A percentile compares a stretch with the other conserved stretches of the same genome.
Conservation (phyloP, 768 basidiomycete species). For the Collybiopsis confluens region DNA sequence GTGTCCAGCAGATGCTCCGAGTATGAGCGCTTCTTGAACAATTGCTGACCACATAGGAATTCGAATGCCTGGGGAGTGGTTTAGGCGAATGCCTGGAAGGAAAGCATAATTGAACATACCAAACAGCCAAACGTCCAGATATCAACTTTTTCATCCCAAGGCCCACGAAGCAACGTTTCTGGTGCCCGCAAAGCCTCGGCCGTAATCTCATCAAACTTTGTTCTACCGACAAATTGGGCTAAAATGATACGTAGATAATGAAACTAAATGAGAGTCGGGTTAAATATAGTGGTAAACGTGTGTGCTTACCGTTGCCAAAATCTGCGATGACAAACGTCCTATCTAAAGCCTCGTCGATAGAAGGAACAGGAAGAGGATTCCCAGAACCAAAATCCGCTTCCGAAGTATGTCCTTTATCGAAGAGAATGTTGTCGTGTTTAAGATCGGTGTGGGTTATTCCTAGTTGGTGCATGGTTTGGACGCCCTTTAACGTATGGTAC, state of each 20-base stretch:
- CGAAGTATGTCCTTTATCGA: conserved; percentile 9
- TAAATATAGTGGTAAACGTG: neutral
- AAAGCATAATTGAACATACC: conserved; percentile 12
- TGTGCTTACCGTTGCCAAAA: conserved; percentile 21
- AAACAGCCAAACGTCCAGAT: conserved; percentile 29
- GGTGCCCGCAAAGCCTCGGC: conserved; percentile 21
- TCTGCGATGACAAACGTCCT: conserved; percentile 21
- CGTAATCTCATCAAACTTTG: conserved; percentile 18
- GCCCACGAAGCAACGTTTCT: conserved; percentile 21
- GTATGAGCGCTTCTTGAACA: conserved; percentile 14
- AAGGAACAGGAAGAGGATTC: conserved; percentile 20
- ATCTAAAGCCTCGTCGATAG: conserved; percentile 16
- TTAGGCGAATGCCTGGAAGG: neutral
- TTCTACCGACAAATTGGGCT: conserved; percentile 6
- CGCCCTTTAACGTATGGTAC: conserved; percentile 19
- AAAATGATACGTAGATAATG: conserved; percentile 12
- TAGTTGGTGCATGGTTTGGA: conserved; percentile 18
- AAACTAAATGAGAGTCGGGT: conserved; percentile 9
- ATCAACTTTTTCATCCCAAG: conserved; percentile 24
- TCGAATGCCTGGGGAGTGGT: conserved; percentile 9
- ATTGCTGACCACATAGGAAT: conserved; percentile 6
- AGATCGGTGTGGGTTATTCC: conserved; percentile 25
- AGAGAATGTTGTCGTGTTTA: conserved; percentile 26
- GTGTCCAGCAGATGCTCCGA: conserved; percentile 11
- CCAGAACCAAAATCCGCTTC: conserved; percentile 11